Base-by-base conservation (phyloP, 108 stramenopile species). In the Nitzschia palea region DNA sequence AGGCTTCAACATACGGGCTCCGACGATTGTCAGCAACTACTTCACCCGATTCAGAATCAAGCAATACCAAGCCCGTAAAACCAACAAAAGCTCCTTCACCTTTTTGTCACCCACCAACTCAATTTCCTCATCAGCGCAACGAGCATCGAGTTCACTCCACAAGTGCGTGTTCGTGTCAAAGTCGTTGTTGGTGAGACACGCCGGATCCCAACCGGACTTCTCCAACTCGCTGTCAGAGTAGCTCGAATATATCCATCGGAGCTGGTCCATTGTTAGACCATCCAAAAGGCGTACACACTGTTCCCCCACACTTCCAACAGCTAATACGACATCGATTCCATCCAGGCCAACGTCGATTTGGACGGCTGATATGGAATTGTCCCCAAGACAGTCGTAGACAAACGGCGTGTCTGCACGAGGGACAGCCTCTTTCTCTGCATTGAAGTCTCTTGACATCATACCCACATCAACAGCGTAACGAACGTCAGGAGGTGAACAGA, bases 171-270 rank as follows among this genome's bases (percentile, higher is more conserved):
- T 22, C 22, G 37, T 18, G 59, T 68, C 36, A 23, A 14, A 32
- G 55, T 74, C 73, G 23, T 22, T 60, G 34, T 62, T 62, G 1
- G 15, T 10, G n/a, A 73, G 25, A n/a, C 32, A 56, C 4, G 20
- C n/a, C 9, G 63, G 58, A 23, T 68, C 67, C 73, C 73, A 74
- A 5, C 73, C 73, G 43, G 59, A 60, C 23, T 53, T 44, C 32
- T 60, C 54, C 36, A 74, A 44, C 22, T 74, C 34, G n/a, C 9
- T 29, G 15, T 67, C 67, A 36, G n/a, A 62, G 42, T 62, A 74
- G 59, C 52, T 68, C 45, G 60, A 62, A 34, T 57, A 74, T 1
- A 74, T 69, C 73, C 73, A 74, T 1, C 73, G 73, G 12, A 74
- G 73, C 59, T 74, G 73, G 42, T 74, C 73, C 30, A 53, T 60